Evolutionary conservation across 345 rosid species (phyloP), one percentile per base, ranked within the genome.

Genomic region (Lagerstroemia speciosa): DNA sequence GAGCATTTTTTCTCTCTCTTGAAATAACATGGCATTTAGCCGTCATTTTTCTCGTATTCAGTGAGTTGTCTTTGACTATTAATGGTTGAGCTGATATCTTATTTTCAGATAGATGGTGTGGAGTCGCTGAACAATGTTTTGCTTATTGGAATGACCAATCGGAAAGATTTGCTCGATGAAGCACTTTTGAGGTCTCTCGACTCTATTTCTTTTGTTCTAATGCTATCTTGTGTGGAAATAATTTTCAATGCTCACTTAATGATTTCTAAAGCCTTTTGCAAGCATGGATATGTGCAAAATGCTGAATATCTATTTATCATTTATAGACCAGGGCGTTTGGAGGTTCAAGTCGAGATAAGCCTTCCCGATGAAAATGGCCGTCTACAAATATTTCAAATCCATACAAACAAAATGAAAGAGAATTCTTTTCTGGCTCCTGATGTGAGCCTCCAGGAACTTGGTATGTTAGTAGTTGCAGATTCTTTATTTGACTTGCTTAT

Each of bases 281-380:
- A 27, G n/a, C 19, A 64, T 5, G 24, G 16, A 17, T 33, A n/a
- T 34, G 19, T 15, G 46, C 46, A 32, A 31, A n/a, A 26, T 32
- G 27, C 43, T 64, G 27, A 26, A 64, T 43, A 9, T 8, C 8
- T 8, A 31, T 37, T 36, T 72, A 66, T 71, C 74, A 27, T 79
- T 41, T 79, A 63, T 74, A 92, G 99, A 79, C 98, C 98, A 58
- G 99, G 98, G 78, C 85, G 99, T 66, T 77, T 95, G 80, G 99
- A 95, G 80, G 99, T 92, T 78, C 99, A 95, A 82, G 89, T 95
- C 73, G 98, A 95, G 89, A 95, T 95, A 78, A 89, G 96, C 82
- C 99, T 95, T 85, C 99, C 97, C n/a, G 97, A 95, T 85, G 99
- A 95, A 85, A 82, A 83, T 73, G 99, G 99, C 8, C 99, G 98